Evolutionary conservation across 805 yeast genomes (phyloP), one percentile per base, ranked within the genome.

Genomic region (Zygotorulaspora danielsina): DNA sequence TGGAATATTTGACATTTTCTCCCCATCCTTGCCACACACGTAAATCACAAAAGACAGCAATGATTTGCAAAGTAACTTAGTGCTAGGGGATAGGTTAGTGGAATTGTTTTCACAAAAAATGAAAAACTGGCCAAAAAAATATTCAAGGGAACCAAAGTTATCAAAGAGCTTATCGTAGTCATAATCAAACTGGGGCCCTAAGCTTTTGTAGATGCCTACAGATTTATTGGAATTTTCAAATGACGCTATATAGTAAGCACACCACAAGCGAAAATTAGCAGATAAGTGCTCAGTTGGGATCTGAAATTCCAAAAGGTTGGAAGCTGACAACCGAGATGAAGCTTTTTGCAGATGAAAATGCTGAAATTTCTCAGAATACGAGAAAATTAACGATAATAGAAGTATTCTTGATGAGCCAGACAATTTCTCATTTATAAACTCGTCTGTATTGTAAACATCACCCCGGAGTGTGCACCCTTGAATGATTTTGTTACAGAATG

Each of bases 301-400:
- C 5, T 39, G 22, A 7, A 35, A 20, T 11, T 29, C 30, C 7
- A 47, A 5, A 20, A 53, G 32, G 27, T 41, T 45, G 7, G 21
- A 25, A 6, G 39, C 39, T 3, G 38, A 32, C 5, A n/a, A 8
- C 4, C 15, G 17, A 4, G 49, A 30, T 11, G 44, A 44, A 5
- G 34, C 8, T 17, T 32, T 36, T 17, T 33, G 18, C 15, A 39
- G 3, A 6, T 30, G 26, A 32, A 32, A 21, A 3, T 21, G 22
- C 3, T 16, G 32, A 1, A 53, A 53, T n/a, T 32, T 30, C n/a
- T 36, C 19, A 13, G 46, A 38, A 32, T 39, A 34, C 18, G 36
- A 35, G 28, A 49, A 47, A 9, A 57, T 34, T 16, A 46, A 26
- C 4, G 60, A 57, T 9, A 56, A 29, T 6, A 53, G 35, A 3